A percentile compares a stretch with the other conserved stretches of the same genome.
phyloP scores from a whole-genome alignment of 2,329 filamentous ascomycete species.

The Byssochlamys sp. region DNA sequence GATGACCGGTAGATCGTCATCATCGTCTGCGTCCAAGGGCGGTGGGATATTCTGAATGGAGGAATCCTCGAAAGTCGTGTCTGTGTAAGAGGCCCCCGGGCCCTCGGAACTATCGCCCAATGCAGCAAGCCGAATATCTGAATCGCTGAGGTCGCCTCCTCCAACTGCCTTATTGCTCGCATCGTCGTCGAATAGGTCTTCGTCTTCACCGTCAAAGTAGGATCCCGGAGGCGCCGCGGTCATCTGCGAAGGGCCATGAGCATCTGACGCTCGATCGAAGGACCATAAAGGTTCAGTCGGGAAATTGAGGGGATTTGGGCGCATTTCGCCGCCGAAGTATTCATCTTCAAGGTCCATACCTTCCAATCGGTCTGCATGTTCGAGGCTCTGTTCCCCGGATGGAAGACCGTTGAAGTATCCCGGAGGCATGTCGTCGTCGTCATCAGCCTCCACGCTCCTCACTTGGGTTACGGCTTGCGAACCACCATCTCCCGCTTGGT shows the following conservation, averaged over 20 bases:
- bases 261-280: slow-evolving; percentile 22
- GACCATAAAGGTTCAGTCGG: slow-evolving; percentile 26
- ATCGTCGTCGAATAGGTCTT: slow-evolving; percentile 28
- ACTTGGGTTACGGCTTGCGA: slow-evolving; percentile 34
- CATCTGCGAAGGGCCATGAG: slow-evolving; percentile 22
- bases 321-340: slow-evolving; percentile 13
- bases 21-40: slow-evolving; percentile 21
- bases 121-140: slow-evolving; percentile 22
- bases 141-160: slow-evolving; percentile 25
- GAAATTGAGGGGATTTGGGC: slow-evolving; percentile 16
- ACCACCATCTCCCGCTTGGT: slow-evolving; percentile 55
- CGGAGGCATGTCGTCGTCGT: slow-evolving; percentile 20
- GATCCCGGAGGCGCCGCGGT: slow-evolving; percentile 17
- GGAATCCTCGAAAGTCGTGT: slow-evolving; percentile 17
- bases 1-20: slow-evolving; percentile 33
- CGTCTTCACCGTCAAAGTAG: slow-evolving; percentile 18
- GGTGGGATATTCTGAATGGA: slow-evolving; percentile 24
- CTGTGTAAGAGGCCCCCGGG: slow-evolving; percentile 9
- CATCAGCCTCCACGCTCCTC: slow-evolving; percentile 22
- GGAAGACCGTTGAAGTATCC: slow-evolving; percentile 19
- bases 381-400: slow-evolving; percentile 15
- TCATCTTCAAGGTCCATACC: slow-evolving; percentile 25
- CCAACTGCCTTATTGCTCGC: slow-evolving; percentile 33
- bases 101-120: slow-evolving; percentile 18
- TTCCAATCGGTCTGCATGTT: slow-evolving; percentile 16